These are phyloP conservation scores for Cicer arietinum DNA, from an alignment of 306 rosid species.

Conservation along the genomic window DNA sequence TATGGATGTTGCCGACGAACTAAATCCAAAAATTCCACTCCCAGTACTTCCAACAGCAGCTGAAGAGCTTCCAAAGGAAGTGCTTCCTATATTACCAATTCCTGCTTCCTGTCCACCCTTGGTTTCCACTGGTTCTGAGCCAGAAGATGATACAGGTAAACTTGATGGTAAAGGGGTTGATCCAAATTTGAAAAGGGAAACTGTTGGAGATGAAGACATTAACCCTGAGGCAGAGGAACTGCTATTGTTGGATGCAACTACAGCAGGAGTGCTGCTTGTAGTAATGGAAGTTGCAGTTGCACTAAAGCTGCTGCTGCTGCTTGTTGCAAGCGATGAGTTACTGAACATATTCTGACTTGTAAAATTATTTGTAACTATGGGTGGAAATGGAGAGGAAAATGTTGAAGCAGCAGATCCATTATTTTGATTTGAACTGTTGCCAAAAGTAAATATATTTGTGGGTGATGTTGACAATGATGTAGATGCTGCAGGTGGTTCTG, in stretches of 20 bases:
- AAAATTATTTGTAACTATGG: constrained; percentile 44
- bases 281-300: constrained; percentile 30
- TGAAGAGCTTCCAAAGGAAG: constrained; percentile 49
- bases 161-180: constrained; percentile 43
- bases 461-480: constrained; percentile 48
- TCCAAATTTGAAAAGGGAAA: constrained; percentile 58
- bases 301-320: constrained; percentile 26
- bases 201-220: constrained; percentile 50
- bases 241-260: constrained; percentile 42
- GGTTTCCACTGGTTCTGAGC: constrained; percentile 47
- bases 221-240: constrained; percentile 45
- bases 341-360: constrained; percentile 54
- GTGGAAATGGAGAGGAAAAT: constrained; percentile 41
- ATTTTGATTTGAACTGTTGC: constrained; percentile 49
- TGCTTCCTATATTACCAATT: constrained; percentile 45
- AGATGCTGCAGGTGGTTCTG: constrained; percentile 56
- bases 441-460: constrained; percentile 46
- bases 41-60: constrained; percentile 51
- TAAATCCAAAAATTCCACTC: constrained; percentile 60
- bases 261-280: constrained; percentile 40
- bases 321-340: constrained; percentile 45
- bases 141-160: constrained; percentile 48
- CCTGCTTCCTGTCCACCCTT: constrained; percentile 56
- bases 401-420: constrained; percentile 57
- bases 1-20: constrained; percentile 57